Evolutionary conservation across 202 grass and related monocot species (phyloP).

Genomic region (Panicum virgatum): DNA sequence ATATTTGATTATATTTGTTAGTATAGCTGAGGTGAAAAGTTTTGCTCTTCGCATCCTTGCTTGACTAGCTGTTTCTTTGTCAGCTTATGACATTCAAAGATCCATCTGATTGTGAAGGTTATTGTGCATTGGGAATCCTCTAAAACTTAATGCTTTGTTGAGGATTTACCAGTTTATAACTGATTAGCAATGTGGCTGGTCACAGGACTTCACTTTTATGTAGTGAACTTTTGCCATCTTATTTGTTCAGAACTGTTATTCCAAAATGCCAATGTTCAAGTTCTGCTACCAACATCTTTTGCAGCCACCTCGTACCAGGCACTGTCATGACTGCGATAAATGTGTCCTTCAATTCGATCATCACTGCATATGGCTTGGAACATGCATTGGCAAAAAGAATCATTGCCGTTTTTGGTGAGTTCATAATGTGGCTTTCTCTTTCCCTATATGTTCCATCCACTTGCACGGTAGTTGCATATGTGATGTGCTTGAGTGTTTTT

Average conservation of each 20-base stretch:
- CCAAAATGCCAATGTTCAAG: conserved; percentile 17
- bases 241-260: conserved; percentile 19
- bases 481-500: background rate
- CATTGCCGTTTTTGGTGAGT: conserved; percentile 95
- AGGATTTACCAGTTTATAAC: background rate
- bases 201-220: background rate
- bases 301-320: conserved; percentile 89
- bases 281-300: conserved; percentile 36
- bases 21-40: conserved; percentile 23
- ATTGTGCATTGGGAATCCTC: background rate
- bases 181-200: background rate
- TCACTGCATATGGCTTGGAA: conserved; percentile 98
- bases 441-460: conserved; percentile 9
- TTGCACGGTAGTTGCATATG: conserved; percentile 6
- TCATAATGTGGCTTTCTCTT: conserved; percentile 25
- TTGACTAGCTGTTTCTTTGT: conserved; percentile 28
- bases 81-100: conserved; percentile 7
- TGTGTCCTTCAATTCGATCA: conserved; percentile 99
- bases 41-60: conserved; percentile 20
- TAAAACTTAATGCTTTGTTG: background rate
- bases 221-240: background rate
- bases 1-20: conserved; percentile 16
- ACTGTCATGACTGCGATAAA: conserved; percentile 97
- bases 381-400: conserved; percentile 93
- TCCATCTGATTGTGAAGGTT: background rate